Base-by-base conservation (phyloP, 257 asterid species). In the Solanum bulbocastanum region DNA sequence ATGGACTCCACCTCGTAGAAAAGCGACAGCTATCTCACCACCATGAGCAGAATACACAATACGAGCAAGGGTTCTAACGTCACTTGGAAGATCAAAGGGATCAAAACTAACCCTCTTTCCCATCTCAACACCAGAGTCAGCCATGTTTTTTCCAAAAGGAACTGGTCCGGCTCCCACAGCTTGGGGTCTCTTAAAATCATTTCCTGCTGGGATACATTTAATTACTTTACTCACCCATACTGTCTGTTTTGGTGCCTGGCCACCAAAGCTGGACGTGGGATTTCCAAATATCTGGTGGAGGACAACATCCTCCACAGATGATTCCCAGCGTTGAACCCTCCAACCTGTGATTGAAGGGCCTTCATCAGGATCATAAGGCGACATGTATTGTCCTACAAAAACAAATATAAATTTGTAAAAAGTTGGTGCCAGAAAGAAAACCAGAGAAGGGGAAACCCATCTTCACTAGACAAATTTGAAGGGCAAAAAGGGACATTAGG, bases 301-400 rank as follows among this genome's bases (percentile, higher is more conserved):
- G 88, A 97, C 99, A 88, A 97, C 99, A 91, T 95, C 92, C 94
- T 97, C 98, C 65, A 96, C 96, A 52, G 99, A 92, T 74, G 99
- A 96, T 88, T 97, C 99, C 99, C 99, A 97, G 36, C 99, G 96
- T 89, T 96, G 99, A 87, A 97, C 98, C 93, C 99, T 94, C 99
- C 99, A 97, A 87, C 99, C 99, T 23, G 96, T 97, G 73, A 97
- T 92, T 82, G 99, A 96, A 87, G 99, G 99, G 56, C 99, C 99
- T 94, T 97, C 99, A 68, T 97, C 99, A 62, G 98, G 99, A 94
- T 97, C 99, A 86, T 97, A 95, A 65, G 99, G 99, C 74, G 99
- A 97, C 99, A 97, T 97, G 93, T 97, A 97, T 88, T 97, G 99
- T 87, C 99, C 99, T 97, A 98, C 90, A 89, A 62, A 84, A 89